These are phyloP conservation scores for Colletotrichum lini DNA, from an alignment of 2,329 filamentous ascomycete genomes.

Conservation along the genomic window DNA sequence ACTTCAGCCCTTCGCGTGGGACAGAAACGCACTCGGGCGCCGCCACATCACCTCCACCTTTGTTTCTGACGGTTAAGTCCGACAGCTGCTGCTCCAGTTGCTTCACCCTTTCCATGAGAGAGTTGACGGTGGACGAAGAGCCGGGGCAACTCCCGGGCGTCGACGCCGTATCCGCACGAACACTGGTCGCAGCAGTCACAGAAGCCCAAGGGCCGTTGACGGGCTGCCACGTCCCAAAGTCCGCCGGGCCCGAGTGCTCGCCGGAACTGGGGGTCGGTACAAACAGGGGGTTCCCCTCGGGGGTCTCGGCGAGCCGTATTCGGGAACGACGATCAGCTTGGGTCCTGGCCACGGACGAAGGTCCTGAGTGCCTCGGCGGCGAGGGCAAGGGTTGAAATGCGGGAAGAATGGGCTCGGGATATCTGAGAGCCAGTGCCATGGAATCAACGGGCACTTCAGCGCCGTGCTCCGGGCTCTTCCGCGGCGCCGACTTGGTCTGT, in stretches of 20 bases:
- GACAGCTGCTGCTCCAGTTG: conserved; percentile 61
- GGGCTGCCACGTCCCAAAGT: conserved; percentile 28
- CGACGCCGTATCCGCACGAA: conserved; percentile 33
- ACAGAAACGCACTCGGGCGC: not conserved
- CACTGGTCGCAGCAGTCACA: not conserved
- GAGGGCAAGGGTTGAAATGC: conserved; percentile 21
- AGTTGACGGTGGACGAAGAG: conserved; percentile 46
- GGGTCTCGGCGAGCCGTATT: too few relatives aligned
- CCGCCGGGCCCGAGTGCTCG: conserved; percentile 8
- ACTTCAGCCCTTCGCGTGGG: conserved; percentile 24
- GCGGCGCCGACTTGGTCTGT: conserved; percentile 45
- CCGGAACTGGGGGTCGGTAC: not conserved
- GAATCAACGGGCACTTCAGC: not conserved
- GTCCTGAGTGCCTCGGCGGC: not conserved
- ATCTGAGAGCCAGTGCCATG: not conserved
- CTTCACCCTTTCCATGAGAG: conserved; percentile 56
- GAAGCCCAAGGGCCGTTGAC: not conserved
- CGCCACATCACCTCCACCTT: not conserved
- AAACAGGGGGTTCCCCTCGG: not conserved
- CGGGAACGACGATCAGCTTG: too few relatives aligned
- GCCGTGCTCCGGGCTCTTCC: not conserved
- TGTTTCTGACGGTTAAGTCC: conserved; percentile 12
- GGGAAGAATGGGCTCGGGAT: not conserved
- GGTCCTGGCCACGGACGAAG: not conserved
- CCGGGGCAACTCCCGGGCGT: conserved; percentile 41